phyloP scores from a whole-genome alignment of 441 rosid genomes.

The Pelargonium australe region DNA sequence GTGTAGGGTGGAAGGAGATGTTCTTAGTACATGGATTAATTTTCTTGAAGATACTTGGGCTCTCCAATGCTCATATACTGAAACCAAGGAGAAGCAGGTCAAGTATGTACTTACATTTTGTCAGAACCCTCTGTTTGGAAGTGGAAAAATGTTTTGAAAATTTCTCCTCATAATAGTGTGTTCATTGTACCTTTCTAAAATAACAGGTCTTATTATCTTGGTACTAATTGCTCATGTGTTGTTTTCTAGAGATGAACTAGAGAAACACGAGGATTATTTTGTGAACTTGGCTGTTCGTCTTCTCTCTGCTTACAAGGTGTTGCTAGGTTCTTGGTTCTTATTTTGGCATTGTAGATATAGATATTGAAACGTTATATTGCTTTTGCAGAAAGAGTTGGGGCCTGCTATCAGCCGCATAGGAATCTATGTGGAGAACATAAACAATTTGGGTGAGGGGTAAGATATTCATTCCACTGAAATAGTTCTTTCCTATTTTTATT shows the following conservation, averaged over 20 bases:
- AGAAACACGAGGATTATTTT: conserved; percentile 76
- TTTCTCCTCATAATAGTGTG: not conserved
- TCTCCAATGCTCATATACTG: conserved; percentile 63
- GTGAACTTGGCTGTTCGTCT: conserved; percentile 54
- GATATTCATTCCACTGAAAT: conserved; percentile 13
- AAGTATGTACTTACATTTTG: conserved; percentile 45
- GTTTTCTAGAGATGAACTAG: conserved; percentile 64
- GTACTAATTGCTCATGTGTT: conserved; percentile 23
- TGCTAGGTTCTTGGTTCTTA: conserved; percentile 7
- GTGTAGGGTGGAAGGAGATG: conserved; percentile 71
- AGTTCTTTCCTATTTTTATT: conserved; percentile 14
- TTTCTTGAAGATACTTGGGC: conserved; percentile 95
- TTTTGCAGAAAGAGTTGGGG: conserved; percentile 69
- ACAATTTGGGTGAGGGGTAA: conserved; percentile 69
- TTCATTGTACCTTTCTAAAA: conserved; percentile 11
- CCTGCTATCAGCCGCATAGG: conserved; percentile 64
- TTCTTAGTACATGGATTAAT: conserved; percentile 83
- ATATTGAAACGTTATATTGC: conserved; percentile 2
- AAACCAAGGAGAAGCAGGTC: conserved; percentile 66
- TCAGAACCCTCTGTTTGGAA: not conserved
- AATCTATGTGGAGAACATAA: conserved; percentile 82
- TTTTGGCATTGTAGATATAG: conserved; percentile 3
- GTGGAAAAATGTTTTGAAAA: not conserved
- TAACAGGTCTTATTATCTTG: conserved; percentile 17
- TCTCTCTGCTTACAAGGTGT: conserved; percentile 74